Conservation (phyloP, 73 alveolate species). For the Paramecium bursaria region DNA sequence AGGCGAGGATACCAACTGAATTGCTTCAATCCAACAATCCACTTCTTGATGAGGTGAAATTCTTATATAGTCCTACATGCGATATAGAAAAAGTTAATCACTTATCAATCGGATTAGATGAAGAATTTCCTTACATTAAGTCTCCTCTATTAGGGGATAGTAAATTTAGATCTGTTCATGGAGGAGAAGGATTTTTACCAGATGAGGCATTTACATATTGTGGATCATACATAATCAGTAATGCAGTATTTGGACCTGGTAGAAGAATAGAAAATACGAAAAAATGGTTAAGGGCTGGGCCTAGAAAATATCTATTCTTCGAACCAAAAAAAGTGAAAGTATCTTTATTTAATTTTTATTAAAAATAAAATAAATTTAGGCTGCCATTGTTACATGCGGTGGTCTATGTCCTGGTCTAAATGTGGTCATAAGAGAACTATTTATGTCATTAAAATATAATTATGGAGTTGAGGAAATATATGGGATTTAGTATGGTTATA, state of each 20-base stretch:
- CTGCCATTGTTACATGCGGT: conserved; percentile 99
- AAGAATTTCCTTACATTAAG: conserved; percentile 41
- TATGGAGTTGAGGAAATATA: conserved; percentile 90
- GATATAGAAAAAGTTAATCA: conserved; percentile 69
- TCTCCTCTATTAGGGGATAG: conserved; percentile 80
- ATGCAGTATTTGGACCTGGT: conserved; percentile 66
- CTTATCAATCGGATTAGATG: conserved; percentile 66
- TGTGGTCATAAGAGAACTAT: conserved; percentile 97
- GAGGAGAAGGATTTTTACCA: conserved; percentile 84
- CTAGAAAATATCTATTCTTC: conserved; percentile 89
- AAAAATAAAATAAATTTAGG: too few species aligned
- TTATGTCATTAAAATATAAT: conserved; percentile 92
- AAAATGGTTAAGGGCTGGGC: conserved; percentile 92
- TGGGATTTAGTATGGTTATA: conserved; percentile 97
- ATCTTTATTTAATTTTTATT: not conserved
- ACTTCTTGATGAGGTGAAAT: conserved; percentile 61
- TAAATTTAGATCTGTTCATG: conserved; percentile 74
- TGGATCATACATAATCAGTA: conserved; percentile 67
- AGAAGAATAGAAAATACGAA: conserved; percentile 64
- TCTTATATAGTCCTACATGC: conserved; percentile 64
- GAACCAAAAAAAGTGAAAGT: conserved; percentile 88
- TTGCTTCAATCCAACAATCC: conserved; percentile 47
- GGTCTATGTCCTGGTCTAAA: conserved; percentile 99
- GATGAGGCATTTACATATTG: conserved; percentile 67
- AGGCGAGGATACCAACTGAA: conserved; percentile 17